These are phyloP conservation scores for Passalora sequoiae DNA, from an alignment of 2,329 filamentous ascomycete species.

Conservation along the genomic window DNA sequence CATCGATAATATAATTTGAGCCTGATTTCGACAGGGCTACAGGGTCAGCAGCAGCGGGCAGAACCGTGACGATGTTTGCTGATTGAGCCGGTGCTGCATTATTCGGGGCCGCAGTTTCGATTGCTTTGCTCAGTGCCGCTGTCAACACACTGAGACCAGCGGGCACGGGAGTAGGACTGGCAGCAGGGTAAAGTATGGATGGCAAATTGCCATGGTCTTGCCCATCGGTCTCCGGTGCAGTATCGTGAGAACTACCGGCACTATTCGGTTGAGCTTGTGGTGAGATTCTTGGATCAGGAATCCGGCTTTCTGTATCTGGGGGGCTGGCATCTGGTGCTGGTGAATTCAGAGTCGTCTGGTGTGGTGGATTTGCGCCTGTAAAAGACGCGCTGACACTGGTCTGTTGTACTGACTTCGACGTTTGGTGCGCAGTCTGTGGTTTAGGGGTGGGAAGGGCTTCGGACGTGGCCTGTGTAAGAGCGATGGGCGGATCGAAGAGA, in stretches of 20 bases:
- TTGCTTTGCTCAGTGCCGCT: not conserved
- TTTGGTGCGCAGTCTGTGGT: not conserved
- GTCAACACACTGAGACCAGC: not conserved
- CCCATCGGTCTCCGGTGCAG: not conserved
- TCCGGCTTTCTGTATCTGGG: not conserved
- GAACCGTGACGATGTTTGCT: not conserved
- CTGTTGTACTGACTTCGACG: not conserved
- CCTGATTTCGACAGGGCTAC: not conserved
- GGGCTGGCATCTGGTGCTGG: not conserved
- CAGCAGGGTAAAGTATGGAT: not conserved
- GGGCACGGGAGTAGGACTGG: not conserved
- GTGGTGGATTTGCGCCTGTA: not conserved
- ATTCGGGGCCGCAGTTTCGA: not conserved
- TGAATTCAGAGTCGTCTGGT: not conserved
- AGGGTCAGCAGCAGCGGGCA: not conserved
- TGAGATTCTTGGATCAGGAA: not conserved
- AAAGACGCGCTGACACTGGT: not conserved
- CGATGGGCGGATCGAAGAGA: conserved; percentile 10
- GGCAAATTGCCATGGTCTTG: not conserved
- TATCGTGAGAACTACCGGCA: not conserved
- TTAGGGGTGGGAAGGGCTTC: not conserved
- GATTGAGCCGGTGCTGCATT: not conserved
- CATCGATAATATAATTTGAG: not conserved
- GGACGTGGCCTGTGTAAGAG: not conserved
- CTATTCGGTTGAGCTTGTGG: not conserved